Percentiles rank a stretch among this genome's conserved stretches.
Conservation (phyloP, 768 basidiomycete genomes). For the Pulveroboletus frians region DNA sequence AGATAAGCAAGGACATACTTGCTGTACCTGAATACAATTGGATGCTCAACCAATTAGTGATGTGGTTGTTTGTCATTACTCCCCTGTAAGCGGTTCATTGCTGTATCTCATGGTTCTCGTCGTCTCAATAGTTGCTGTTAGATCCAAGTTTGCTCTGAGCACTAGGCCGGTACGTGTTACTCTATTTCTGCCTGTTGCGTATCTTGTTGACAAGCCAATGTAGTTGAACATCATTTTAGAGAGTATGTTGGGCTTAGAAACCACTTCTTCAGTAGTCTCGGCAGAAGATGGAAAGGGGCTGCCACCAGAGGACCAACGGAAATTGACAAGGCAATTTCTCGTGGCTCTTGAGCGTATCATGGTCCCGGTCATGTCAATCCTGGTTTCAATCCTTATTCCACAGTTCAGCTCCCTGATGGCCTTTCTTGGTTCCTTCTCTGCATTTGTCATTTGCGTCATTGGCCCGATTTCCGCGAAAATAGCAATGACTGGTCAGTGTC, state of each 20-base stretch:
- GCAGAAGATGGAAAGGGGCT: conserved; percentile 26
- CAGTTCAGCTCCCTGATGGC: conserved; percentile 83
- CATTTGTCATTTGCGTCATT: conserved; percentile 70
- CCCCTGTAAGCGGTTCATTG: conserved; percentile 49
- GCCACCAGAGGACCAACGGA: conserved; percentile 4
- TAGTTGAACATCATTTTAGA: conserved; percentile 83
- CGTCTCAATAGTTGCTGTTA: conserved; percentile 27
- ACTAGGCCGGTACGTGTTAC: conserved; percentile 61
- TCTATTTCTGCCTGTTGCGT: neutral
- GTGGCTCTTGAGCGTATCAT: conserved; percentile 51
- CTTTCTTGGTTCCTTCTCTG: conserved; percentile 86
- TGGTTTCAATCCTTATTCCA: conserved; percentile 70
- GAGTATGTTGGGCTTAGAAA: conserved; percentile 66
- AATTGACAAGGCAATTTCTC: conserved; percentile 35
- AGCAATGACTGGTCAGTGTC: conserved; percentile 46
- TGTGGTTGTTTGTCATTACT: conserved; percentile 83
- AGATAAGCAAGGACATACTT: conserved; percentile 84
- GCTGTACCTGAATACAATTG: conserved; percentile 67
- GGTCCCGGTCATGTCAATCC: conserved; percentile 56
- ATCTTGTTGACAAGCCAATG: neutral
- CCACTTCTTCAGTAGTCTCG: conserved; percentile 5
- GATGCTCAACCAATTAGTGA: conserved; percentile 61
- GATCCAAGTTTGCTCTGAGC: conserved; percentile 84
- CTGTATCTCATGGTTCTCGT: neutral
- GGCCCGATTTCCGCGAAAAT: conserved; percentile 73